These are phyloP conservation scores for Eimeria zaria DNA, from an alignment of 169 alveolate species.

Conservation along the genomic window DNA sequence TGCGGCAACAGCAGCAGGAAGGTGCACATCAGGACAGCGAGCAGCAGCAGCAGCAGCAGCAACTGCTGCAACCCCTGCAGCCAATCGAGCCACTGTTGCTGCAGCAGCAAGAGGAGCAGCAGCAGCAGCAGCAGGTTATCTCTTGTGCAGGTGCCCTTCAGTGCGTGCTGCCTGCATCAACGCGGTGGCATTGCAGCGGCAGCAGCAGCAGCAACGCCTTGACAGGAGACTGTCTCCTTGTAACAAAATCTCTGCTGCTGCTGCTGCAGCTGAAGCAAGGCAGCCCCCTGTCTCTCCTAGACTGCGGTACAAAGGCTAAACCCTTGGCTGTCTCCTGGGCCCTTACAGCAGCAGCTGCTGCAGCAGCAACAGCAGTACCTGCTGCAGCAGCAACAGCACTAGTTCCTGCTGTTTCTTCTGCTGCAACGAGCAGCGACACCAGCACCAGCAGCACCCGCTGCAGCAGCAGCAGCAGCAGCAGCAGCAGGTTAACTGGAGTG, in stretches of 20 bases:
- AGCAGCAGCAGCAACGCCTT: conserved; percentile 34
- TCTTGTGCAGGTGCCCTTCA: conserved; percentile 14
- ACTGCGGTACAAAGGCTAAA: conserved; percentile 13
- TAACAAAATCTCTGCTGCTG: conserved; percentile 27
- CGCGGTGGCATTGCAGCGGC: conserved; percentile 22
- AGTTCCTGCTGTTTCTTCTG: background rate
- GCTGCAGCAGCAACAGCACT: background rate
- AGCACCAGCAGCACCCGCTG: background rate
- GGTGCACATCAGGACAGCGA: background rate
- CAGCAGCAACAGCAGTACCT: background rate
- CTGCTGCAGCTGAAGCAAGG: conserved; percentile 39
- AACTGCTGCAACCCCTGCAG: background rate
- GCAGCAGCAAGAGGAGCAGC: background rate
- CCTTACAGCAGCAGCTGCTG: conserved; percentile 24
- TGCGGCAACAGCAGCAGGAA: conserved; percentile 3
- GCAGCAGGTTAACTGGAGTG: background rate
- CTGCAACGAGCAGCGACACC: background rate
- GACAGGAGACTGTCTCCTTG: conserved; percentile 22
- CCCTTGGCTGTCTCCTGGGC: conserved; percentile 13
- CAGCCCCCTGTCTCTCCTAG: background rate
- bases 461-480: conserved; percentile 20
- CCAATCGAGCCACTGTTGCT: background rate
- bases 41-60: background rate
- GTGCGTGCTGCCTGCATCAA: conserved; percentile 32
- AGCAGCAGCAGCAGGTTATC: conserved; percentile 1